Evolutionary conservation across 192 early-diverging fungal genomes (phyloP), one percentile per base, ranked within the genome.

Genomic region (Podila epigama): DNA sequence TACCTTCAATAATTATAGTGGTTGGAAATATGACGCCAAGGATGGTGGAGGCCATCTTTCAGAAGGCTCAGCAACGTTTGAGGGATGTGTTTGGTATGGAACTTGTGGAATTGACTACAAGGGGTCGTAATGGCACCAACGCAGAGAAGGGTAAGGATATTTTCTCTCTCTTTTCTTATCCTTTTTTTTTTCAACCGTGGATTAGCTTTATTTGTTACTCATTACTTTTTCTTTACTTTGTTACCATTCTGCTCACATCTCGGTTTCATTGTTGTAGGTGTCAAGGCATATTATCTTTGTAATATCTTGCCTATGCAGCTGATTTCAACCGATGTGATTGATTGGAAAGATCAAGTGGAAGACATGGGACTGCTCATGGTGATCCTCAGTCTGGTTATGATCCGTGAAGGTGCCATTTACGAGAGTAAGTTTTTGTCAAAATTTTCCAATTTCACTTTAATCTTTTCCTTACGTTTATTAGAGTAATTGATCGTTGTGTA

Each of bases 41-140:
- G 28, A 36, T 75, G 18, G 89, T 79, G 44, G 63, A 77, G n/a
- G n/a, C n/a, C 1, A 78, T 89, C 3, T 83, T 90, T 40, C 56
- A 71, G 10, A 65, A 68, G 22, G 88, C 90, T 11, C 85, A 86
- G 41, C 56, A 79, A 20, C 60, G 70, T 25, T 58, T 92, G 11
- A 70, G 79, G 28, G 64, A 75, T 20, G 68, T 86, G 13, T 90
- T 91, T 83, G 91, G 91, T 9, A 85, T 92, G 83, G 86, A 87
- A 33, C 25, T 92, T 69, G 82, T 64, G 8, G 87, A 89, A 54
- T 65, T 91, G 22, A 83, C 83, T 1, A 50, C 66, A 10, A 79
- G 58, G 57, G 79, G 84, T 16, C 65, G 73, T 13, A 40, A 33
- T 22, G 66, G 66, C 33, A 52, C 63, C 25, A 20, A 44, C 3